Evolutionary conservation across 2,329 filamentous ascomycete species (phyloP).

Genomic region (Davidsoniella neocaledoniae): DNA sequence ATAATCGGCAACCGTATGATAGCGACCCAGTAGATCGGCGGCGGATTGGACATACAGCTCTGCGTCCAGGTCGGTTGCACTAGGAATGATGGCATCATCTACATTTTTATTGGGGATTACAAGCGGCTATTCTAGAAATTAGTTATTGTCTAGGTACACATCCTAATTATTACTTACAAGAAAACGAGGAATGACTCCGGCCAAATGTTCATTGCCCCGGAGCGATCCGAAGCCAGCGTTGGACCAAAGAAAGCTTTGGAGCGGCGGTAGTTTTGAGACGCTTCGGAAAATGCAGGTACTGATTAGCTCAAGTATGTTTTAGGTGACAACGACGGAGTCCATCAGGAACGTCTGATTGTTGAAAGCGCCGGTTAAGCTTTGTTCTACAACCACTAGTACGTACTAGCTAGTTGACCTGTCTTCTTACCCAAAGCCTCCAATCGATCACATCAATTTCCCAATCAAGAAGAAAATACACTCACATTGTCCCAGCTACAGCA

Average conservation of each 20-base stretch:
- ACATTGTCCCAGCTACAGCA: constrained; percentile 45
- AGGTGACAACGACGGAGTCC: too few species aligned
- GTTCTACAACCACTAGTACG: too few species aligned
- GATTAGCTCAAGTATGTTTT: not conserved
- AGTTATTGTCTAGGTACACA: not conserved
- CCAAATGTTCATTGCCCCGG: constrained; percentile 1
- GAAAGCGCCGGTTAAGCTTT: not conserved
- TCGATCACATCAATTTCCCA: not conserved
- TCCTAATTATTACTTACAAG: constrained; percentile 9
- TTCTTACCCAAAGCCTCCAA: not conserved
- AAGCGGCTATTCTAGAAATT: constrained; percentile 27
- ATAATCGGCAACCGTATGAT: constrained; percentile 61
- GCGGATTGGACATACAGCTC: constrained; percentile 26
- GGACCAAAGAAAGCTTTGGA: constrained; percentile 12
- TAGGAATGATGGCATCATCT: constrained; percentile 14
- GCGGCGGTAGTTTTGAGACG: not conserved
- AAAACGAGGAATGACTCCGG: constrained; percentile 9
- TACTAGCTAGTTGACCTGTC: not conserved
- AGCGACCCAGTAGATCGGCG: constrained; percentile 29
- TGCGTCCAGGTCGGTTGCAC: constrained; percentile 25
- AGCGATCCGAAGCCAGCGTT: constrained; percentile 12
- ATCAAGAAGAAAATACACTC: constrained; percentile 17
- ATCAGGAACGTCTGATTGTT: too few species aligned
- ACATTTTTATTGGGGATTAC: constrained; percentile 33
- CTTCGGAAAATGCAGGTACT: not conserved